These are phyloP conservation scores for Rubia balearica DNA, from an alignment of 305 asterid species.

Conservation along the genomic window DNA sequence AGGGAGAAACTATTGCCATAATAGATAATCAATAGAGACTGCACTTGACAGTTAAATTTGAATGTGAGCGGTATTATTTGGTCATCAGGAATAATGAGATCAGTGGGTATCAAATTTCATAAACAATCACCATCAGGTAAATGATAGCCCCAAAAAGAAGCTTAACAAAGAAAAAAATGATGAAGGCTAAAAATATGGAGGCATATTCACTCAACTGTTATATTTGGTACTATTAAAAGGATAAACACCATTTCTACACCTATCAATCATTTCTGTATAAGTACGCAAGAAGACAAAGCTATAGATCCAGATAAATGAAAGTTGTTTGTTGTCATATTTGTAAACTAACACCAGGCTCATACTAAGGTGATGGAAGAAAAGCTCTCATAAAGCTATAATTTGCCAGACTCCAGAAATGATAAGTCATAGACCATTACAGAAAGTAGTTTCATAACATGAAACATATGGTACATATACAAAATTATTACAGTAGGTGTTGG, in stretches of 20 bases:
- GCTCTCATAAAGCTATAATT: neutral
- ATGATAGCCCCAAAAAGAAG: neutral
- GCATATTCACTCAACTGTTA: neutral
- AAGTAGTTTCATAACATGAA: conserved; percentile 23
- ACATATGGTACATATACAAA: conserved; percentile 38
- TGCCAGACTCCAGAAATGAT: conserved; percentile 10
- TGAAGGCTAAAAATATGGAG: neutral
- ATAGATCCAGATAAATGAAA: neutral
- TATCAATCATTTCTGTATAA: neutral
- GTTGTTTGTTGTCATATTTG: neutral
- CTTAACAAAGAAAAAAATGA: neutral
- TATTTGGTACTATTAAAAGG: neutral
- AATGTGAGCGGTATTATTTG: neutral
- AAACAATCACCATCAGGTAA: neutral
- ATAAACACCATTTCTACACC: neutral
- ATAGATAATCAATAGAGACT: neutral
- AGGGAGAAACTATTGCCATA: neutral
- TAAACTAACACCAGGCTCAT: neutral
- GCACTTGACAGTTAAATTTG: no score
- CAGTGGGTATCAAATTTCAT: neutral
- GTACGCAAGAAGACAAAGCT: neutral
- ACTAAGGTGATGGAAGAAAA: neutral
- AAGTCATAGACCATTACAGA: conserved; percentile 28
- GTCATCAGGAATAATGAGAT: neutral
- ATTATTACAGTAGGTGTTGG: conserved; percentile 38